A percentile compares a stretch with the other conserved stretches of the same genome.
Evolutionary conservation across 441 rosid genomes (phyloP).

Genomic region (Melastoma candidum): DNA sequence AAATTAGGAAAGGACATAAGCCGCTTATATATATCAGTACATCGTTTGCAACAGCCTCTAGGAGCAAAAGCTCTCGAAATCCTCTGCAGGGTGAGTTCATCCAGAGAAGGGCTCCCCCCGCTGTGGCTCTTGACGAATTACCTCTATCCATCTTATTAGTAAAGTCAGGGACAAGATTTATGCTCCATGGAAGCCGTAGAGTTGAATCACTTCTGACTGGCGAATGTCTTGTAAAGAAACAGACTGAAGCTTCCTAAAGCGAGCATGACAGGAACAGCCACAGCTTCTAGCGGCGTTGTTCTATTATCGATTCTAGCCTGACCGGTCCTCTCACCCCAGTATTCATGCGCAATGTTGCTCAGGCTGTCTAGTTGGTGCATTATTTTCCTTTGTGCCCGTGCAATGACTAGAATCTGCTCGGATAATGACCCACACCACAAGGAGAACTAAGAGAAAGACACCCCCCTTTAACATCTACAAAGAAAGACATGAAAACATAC

Average conservation of each 20-base stretch:
- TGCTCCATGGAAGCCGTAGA: not conserved
- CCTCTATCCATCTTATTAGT: too few species aligned
- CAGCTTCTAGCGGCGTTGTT: conserved; percentile 24
- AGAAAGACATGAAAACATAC: conserved; percentile 25
- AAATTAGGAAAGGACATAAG: too few species aligned
- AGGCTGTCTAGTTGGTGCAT: conserved; percentile 79
- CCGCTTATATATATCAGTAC: too few species aligned
- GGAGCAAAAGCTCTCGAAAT: too few species aligned
- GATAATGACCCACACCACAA: conserved; percentile 3
- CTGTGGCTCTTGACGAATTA: too few species aligned
- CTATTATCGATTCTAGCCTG: conserved; percentile 36
- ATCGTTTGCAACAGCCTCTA: too few species aligned
- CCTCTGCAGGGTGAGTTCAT: too few species aligned
- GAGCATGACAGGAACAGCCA: conserved; percentile 39
- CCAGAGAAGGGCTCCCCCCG: too few species aligned
- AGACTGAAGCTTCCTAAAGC: conserved; percentile 60
- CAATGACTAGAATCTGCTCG: conserved; percentile 48
- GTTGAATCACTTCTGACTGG: conserved; percentile 26
- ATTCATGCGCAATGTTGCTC: conserved; percentile 62
- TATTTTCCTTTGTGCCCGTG: conserved; percentile 75
- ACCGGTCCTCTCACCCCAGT: conserved; percentile 50
- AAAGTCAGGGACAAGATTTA: not conserved
- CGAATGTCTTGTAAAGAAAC: conserved; percentile 36
- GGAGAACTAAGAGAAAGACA: not conserved
- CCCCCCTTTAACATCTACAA: not conserved